Evolutionary conservation across 139 green algal species (phyloP).

Genomic region (Chlamydomonas urium): DNA sequence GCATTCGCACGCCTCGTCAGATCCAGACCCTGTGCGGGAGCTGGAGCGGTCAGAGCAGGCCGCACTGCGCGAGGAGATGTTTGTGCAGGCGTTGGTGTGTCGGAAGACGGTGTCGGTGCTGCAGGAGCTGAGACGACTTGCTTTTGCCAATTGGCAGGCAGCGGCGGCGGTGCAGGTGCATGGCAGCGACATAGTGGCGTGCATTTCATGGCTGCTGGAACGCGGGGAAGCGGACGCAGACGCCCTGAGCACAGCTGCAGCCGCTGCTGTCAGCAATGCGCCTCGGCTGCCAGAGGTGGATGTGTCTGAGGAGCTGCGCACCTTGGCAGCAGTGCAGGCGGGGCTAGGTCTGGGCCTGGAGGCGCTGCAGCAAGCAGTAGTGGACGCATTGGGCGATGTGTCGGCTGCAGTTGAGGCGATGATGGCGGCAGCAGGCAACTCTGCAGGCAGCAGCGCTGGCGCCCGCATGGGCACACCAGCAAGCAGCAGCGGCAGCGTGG

Average conservation of each 20-base stretch:
- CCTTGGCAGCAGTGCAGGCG: constrained; percentile 8
- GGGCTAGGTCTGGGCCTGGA: background rate
- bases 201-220: constrained; percentile 6
- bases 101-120: constrained; percentile 31
- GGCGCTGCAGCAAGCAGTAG: background rate
- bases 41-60: constrained; percentile 12
- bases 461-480: too few relatives aligned
- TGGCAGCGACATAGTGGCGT: background rate
- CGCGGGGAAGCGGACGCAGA: background rate
- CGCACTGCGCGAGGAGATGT: constrained; percentile 33
- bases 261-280: background rate
- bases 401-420: too few relatives aligned
- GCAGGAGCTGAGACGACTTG: constrained; percentile 46
- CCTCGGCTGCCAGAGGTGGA: constrained; percentile 1
- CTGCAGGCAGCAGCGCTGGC: too few relatives aligned
- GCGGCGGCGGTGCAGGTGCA: constrained; percentile 4
- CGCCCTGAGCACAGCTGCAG: background rate
- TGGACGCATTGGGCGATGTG: constrained; percentile 5
- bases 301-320: constrained; percentile 1
- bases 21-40: too few relatives aligned
- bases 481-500: too few relatives aligned
- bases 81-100: constrained; percentile 31
- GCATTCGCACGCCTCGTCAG: too few relatives aligned
- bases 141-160: constrained; percentile 39
- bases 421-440: too few relatives aligned